phyloP scores from a whole-genome alignment of 495 filamentous ascomycete genomes.

The Aspergillus nidulans region DNA sequence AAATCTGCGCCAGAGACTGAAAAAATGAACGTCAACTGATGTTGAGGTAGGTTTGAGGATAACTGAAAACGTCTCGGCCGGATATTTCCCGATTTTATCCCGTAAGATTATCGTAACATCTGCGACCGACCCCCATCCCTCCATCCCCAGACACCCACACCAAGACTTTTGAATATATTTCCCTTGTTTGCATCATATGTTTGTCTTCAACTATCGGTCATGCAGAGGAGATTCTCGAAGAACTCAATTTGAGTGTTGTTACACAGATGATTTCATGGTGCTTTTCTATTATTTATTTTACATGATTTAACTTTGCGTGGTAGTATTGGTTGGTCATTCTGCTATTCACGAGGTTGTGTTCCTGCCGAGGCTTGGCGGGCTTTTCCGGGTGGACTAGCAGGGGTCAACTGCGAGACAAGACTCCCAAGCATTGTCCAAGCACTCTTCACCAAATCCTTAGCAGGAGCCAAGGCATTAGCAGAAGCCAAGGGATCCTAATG shows the following conservation, averaged over 20 bases:
- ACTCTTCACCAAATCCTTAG: background rate
- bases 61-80: no score
- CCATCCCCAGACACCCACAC: background rate
- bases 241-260: background rate
- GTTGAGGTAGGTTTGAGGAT: no score
- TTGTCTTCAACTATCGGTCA: slow-evolving; percentile 1
- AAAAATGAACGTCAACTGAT: background rate
- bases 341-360: background rate
- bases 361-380: background rate
- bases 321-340: background rate
- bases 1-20: background rate
- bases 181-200: background rate
- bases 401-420: background rate
- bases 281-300: background rate
- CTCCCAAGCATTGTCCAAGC: slow-evolving; percentile 3
- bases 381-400: background rate
- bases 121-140: background rate
- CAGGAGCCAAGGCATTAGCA: background rate
- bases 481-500: background rate
- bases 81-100: background rate
- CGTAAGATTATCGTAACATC: background rate
- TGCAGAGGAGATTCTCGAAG: slow-evolving; percentile 2
- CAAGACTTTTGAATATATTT: background rate
- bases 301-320: background rate
- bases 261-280: background rate